Evolutionary conservation across 2,329 filamentous ascomycete species (phyloP).

Genomic region (Orbilia javanica): DNA sequence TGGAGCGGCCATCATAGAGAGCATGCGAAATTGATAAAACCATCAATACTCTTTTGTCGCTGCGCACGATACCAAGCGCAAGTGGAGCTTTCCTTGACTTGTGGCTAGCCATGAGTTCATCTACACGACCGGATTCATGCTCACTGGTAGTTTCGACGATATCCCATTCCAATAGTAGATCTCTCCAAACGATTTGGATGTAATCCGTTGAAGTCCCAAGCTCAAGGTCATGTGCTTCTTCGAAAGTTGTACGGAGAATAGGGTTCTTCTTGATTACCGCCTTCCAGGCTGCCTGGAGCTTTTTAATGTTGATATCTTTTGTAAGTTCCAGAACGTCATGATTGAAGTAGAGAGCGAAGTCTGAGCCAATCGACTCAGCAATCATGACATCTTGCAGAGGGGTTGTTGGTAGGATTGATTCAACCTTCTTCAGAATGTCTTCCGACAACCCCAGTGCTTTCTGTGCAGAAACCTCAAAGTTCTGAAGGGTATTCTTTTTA

Average conservation of each 20-base stretch:
- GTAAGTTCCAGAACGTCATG: conserved; percentile 79
- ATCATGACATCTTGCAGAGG: conserved; percentile 89
- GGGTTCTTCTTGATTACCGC: conserved; percentile 73
- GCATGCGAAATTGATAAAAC: conserved; percentile 83
- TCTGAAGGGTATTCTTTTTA: conserved; percentile 1
- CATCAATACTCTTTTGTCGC: conserved; percentile 61
- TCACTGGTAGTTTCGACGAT: conserved; percentile 56
- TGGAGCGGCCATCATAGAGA: conserved; percentile 89
- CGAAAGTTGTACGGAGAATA: conserved; percentile 80
- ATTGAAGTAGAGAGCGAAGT: conserved; percentile 84
- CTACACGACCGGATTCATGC: conserved; percentile 37
- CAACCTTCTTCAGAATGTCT: conserved; percentile 65
- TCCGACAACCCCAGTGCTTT: conserved; percentile 20
- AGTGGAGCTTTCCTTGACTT: conserved; percentile 64
- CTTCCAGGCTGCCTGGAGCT: conserved; percentile 74
- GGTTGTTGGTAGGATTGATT: conserved; percentile 78
- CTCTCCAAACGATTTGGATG: conserved; percentile 70
- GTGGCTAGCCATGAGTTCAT: conserved; percentile 54
- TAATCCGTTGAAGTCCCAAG: conserved; percentile 69
- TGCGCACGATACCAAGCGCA: conserved; percentile 65
- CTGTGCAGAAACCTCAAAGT: conserved; percentile 58
- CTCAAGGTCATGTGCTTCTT: conserved; percentile 69
- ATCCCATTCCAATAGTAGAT: conserved; percentile 64
- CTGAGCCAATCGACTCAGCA: conserved; percentile 81
- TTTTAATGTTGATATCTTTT: conserved; percentile 70